phyloP scores from a whole-genome alignment of 2,329 filamentous ascomycete species.

The Beauveria caledonica region DNA sequence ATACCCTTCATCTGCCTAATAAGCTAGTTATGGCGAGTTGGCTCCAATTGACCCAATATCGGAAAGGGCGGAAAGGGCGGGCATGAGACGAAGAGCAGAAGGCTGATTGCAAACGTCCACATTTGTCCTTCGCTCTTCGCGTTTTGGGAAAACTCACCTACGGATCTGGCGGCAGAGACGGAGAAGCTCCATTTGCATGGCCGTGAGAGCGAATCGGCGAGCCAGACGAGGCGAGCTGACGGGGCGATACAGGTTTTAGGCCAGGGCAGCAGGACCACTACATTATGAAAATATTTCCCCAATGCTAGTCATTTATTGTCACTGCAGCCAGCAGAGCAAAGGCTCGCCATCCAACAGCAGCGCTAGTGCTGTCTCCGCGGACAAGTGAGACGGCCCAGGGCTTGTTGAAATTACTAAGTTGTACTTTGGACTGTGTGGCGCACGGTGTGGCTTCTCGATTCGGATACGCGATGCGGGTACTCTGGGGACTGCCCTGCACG shows the following conservation, averaged over 20 bases:
- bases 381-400: constrained; percentile 1
- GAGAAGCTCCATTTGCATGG: not conserved
- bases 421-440: constrained; percentile 7
- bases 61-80: not conserved
- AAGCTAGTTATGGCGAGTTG: no score
- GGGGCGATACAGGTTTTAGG: not conserved
- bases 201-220: constrained; percentile 2
- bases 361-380: constrained; percentile 1
- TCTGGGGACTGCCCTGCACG: constrained; percentile 4
- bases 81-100: not conserved
- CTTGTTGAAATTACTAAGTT: not conserved
- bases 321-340: not conserved
- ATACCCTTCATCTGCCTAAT: not conserved
- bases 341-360: not conserved
- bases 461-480: constrained; percentile 8
- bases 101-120: not conserved
- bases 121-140: not conserved
- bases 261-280: not conserved
- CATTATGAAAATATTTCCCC: not conserved
- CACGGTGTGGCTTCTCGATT: constrained; percentile 11
- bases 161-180: constrained; percentile 10
- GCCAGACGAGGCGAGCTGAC: constrained; percentile 2
- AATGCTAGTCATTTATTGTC: not conserved
- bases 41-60: not conserved
- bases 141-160: not conserved